Conservation (phyloP, 495 filamentous ascomycete species). For the Tuber brumale region DNA sequence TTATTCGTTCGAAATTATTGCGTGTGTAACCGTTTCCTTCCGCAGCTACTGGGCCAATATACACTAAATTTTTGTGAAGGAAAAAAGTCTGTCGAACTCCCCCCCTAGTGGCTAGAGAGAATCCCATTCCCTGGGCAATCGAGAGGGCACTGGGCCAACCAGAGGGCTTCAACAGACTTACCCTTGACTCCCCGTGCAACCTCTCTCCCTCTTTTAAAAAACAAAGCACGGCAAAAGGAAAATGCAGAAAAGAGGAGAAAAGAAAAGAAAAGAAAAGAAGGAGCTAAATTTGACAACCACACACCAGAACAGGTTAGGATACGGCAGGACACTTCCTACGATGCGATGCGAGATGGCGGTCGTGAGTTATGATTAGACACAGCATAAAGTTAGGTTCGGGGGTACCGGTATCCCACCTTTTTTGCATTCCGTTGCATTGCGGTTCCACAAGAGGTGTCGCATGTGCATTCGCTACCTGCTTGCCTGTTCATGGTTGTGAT, state of each 20-base stretch:
- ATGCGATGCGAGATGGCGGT: not conserved
- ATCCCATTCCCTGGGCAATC: not conserved
- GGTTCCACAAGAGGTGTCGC: not conserved
- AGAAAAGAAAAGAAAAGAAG: not conserved
- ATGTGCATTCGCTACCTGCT: not conserved
- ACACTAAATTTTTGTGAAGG: too few relatives aligned
- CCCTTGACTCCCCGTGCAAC: too few relatives aligned
- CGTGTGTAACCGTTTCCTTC: not conserved
- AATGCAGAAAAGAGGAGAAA: not conserved
- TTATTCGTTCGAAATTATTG: not conserved
- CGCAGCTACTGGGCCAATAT: too few relatives aligned
- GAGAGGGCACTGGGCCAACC: too few relatives aligned
- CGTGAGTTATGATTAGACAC: slow-evolving; percentile 1
- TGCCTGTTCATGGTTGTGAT: not conserved
- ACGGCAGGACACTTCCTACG: not conserved
- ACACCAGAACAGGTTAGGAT: not conserved
- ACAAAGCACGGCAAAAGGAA: not conserved
- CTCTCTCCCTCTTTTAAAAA: not conserved
- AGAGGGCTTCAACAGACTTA: not conserved
- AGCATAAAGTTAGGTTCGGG: not conserved
- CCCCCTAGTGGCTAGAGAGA: not conserved
- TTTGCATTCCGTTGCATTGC: not conserved
- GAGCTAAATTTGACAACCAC: not conserved
- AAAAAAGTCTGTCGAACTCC: not conserved
- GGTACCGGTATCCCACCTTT: not conserved